These are phyloP conservation scores for Trichoderma koningiopsis DNA, from an alignment of 2,329 filamentous ascomycete genomes.

Conservation along the genomic window DNA sequence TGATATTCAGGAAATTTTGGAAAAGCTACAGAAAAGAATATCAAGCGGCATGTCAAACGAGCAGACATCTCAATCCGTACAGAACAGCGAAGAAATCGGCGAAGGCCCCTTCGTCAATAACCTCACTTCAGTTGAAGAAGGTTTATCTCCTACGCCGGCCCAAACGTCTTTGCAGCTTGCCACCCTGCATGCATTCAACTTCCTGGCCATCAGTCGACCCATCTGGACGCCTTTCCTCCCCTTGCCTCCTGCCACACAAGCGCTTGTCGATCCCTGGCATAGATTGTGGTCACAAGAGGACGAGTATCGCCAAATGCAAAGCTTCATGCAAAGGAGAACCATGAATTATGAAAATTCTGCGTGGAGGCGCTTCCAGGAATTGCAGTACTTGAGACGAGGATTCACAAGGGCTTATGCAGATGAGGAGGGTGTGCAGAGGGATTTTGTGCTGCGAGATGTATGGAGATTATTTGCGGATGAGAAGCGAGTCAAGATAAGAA, in stretches of 20 bases:
- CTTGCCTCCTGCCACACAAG: slow-evolving; percentile 23
- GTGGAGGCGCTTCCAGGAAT: slow-evolving; percentile 28
- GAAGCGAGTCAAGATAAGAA: neutral
- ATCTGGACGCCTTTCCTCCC: slow-evolving; percentile 31
- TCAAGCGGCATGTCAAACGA: neutral
- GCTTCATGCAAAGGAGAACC: slow-evolving; percentile 24
- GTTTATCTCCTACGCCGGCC: neutral
- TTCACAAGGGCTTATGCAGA: slow-evolving; percentile 29
- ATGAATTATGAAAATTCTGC: slow-evolving; percentile 25
- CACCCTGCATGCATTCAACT: slow-evolving; percentile 33
- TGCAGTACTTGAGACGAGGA: slow-evolving; percentile 28
- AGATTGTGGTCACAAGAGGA: slow-evolving; percentile 22
- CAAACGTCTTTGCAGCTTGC: slow-evolving; percentile 31
- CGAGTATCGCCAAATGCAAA: slow-evolving; percentile 10
- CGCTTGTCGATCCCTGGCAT: slow-evolving; percentile 29
- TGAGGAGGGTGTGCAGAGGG: slow-evolving; percentile 25
- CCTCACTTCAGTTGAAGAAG: neutral
- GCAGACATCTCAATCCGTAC: neutral
- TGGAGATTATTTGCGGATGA: slow-evolving; percentile 23
- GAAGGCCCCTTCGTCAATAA: neutral
- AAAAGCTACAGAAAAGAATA: slow-evolving; percentile 8
- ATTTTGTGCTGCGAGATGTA: slow-evolving; percentile 27
- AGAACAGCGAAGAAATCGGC: neutral
- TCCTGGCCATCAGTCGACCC: slow-evolving; percentile 30
- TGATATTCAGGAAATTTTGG: slow-evolving; percentile 19